A percentile compares a stretch with the other conserved stretches of the same genome.
These are phyloP conservation scores for Colletotrichum somersetense DNA, from an alignment of 2,329 filamentous ascomycete species.

Conservation along the genomic window DNA sequence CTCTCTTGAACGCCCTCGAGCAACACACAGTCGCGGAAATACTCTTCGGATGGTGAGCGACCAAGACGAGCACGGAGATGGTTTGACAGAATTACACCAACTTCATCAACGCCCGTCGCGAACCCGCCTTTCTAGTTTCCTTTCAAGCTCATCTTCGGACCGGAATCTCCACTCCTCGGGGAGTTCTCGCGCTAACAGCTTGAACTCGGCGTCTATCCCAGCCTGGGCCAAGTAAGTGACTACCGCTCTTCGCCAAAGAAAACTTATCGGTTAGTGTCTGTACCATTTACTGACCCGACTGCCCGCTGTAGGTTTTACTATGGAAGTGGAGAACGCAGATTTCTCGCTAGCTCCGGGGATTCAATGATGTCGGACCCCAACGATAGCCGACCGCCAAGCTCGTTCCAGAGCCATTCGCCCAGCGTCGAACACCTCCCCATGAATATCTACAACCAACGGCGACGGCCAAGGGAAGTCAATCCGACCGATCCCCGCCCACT, in stretches of 20 bases:
- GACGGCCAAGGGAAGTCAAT: constrained; percentile 55
- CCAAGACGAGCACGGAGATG: constrained; percentile 74
- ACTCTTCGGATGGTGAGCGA: constrained; percentile 64
- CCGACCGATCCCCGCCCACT: constrained; percentile 47
- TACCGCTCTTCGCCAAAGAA: not conserved
- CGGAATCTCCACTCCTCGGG: constrained; percentile 65
- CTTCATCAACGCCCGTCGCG: constrained; percentile 67
- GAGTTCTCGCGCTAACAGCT: constrained; percentile 62
- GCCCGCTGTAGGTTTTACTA: constrained; percentile 72
- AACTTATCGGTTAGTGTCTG: not conserved
- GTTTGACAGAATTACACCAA: constrained; percentile 70
- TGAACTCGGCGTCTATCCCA: constrained; percentile 61
- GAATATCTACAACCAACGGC: constrained; percentile 60
- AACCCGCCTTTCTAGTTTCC: constrained; percentile 64
- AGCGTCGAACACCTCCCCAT: constrained; percentile 62
- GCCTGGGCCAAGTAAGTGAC: constrained; percentile 64
- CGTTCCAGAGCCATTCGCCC: constrained; percentile 62
- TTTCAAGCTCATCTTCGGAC: constrained; percentile 63
- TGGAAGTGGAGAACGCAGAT: constrained; percentile 71
- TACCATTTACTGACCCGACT: constrained; percentile 36
- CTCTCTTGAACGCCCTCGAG: constrained; percentile 64
- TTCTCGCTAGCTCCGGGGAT: constrained; percentile 62
- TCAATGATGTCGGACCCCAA: constrained; percentile 60
- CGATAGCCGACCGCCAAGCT: constrained; percentile 62
- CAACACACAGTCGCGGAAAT: constrained; percentile 57